Evolutionary conservation across 495 filamentous ascomycete species (phyloP), one percentile per base, ranked within the genome.

Genomic region (Penicillium ochrochloron): DNA sequence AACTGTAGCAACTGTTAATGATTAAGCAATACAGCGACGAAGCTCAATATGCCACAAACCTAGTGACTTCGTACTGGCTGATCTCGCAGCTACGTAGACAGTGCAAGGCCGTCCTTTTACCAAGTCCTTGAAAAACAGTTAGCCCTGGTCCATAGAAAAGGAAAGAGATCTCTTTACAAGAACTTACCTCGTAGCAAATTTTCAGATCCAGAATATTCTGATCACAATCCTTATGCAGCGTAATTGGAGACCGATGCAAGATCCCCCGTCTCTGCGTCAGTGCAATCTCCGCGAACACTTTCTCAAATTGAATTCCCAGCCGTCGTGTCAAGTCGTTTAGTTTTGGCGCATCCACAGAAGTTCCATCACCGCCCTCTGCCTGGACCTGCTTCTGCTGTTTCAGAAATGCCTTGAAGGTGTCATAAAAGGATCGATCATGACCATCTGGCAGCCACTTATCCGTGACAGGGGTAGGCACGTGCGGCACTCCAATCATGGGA

Each of bases 211-310:
- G 58, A 27, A 80, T 70, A 33, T 60, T 60, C 15, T 58, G 59
- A 62, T 83, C 80, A 64, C 79, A 81, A 34, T 81, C 78, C 27
- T 65, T 46, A 57, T 81, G 75, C 39, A 88, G 74, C 2, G 66
- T 71, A 37, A 87, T 63, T 21, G 83, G 78, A 19, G 78, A 79
- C 11, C 81, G 83, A 65, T 88, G 77, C 19, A 87, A 74, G 44
- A 88, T 81, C 27, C 83, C 83, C 54, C 86, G 76, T 54, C 81
- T 81, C 69, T 87, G 85, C 15, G 86, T 84, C 54, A 83, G 75
- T 10, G 86, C 84, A 61, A 88, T 88, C 57, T 84, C 80, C 11
- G 73, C 76, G 66, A 88, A 89, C 2, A 88, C 78, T 12, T 78
- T 77, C 7, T 82, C 77, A 61, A 84, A 88, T 64, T 87, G 86